Conservation (phyloP, 371 early-diverging fungal species). For the Cladochytrium tenue region DNA sequence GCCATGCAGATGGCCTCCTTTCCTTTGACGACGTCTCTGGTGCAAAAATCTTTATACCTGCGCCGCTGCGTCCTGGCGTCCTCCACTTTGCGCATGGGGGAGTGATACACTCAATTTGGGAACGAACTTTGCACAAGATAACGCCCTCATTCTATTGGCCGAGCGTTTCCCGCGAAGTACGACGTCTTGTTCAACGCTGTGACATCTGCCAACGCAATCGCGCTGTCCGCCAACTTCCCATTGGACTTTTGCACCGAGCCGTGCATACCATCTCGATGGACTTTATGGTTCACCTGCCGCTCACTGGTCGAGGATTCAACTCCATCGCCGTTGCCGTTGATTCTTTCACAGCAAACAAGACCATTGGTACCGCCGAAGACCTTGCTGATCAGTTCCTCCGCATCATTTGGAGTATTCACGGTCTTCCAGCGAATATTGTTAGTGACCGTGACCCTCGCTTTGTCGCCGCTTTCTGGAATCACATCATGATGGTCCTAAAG, state of each 20-base stretch:
- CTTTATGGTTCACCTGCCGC: constrained; percentile 22
- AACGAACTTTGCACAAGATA: constrained; percentile 10
- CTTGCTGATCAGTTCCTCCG: constrained; percentile 4
- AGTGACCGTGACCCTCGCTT: constrained; percentile 15
- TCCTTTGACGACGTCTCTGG: constrained; percentile 5
- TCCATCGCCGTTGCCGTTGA: constrained; percentile 17
- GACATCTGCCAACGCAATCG: constrained; percentile 20
- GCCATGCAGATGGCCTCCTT: constrained; percentile 8
- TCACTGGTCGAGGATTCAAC: neutral
- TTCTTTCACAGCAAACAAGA: constrained; percentile 4
- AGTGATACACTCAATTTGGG: constrained; percentile 14
- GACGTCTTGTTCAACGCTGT: constrained; percentile 14
- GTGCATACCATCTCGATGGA: constrained; percentile 24
- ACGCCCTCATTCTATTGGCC: constrained; percentile 25
- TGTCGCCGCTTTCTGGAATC: constrained; percentile 27
- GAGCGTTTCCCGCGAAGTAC: constrained; percentile 8
- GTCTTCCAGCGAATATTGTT: constrained; percentile 13
- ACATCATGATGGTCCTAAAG: constrained; percentile 22
- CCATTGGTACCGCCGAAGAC: constrained; percentile 3
- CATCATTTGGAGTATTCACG: constrained; percentile 12
- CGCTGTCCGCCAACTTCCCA: constrained; percentile 1
- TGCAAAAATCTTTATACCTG: constrained; percentile 9
- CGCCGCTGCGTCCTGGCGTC: constrained; percentile 1
- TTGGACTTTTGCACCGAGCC: constrained; percentile 18
- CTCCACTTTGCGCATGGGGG: constrained; percentile 11